Base-by-base conservation (phyloP, 805 yeast species). In the Nakazawaea anatomiae region DNA sequence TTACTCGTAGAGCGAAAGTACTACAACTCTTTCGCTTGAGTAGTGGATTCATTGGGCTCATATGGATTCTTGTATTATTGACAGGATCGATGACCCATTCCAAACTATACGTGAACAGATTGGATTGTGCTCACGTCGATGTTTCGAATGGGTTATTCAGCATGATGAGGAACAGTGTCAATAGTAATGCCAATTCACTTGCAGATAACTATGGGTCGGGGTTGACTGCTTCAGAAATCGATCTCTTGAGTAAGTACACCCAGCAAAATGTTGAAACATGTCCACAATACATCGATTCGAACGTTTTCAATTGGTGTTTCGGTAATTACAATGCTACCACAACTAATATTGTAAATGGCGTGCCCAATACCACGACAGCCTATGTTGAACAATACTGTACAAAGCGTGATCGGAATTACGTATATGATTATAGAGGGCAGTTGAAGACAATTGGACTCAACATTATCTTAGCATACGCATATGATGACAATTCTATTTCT, bases 131-230 rank as follows among this genome's bases (percentile, higher is more conserved):
- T 4, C 82, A 77, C 55, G 62, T 73, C 6, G 80, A 79, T 53
- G 76, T 82, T 18, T 74, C 82, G 1, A 57, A 65, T 18, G 87
- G 87, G 1, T 61, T 82, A 7, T 81, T 78, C 56, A 61, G 70
- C 28, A 67, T 75, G 5, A 61, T 77, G 49, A 61, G 78, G 44
- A 59, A 56, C 18, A 60, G 70, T 11, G 71, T 68, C 10, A 49
- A 65, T n/a, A 53, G 63, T 27, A 48, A 58, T 14, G 53, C 62
- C 14, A 55, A 55, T 18, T 51, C 54, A 28, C 56, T 58, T 11
- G 56, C 57, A 11, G 57, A 60, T 36, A 52, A 56, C 4, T 61
- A 59, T 30, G 60, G 60, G 1, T 56, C 62, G 12, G 68, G 66
- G 3, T 59, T 77, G 27, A 76, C 84, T 2, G 74, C 79, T 44